These are phyloP conservation scores for Eryngium alpinum DNA, from an alignment of 140 eudicot genomes.

Conservation along the genomic window DNA sequence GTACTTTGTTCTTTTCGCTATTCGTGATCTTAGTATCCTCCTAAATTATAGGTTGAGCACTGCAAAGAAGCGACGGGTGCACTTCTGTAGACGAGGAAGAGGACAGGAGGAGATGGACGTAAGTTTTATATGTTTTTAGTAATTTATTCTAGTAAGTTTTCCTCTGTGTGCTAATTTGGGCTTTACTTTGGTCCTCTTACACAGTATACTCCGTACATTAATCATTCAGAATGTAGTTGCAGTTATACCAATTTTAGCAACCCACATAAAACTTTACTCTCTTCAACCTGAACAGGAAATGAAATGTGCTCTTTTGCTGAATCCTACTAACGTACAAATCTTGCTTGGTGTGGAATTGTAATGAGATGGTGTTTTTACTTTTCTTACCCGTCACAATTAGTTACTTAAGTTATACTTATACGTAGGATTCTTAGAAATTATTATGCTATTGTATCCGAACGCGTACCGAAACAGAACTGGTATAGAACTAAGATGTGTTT, in stretches of 20 bases:
- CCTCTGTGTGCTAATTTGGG: neutral
- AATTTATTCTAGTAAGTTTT: neutral
- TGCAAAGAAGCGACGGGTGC: slow-evolving; percentile 84
- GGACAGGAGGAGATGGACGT: slow-evolving; percentile 89
- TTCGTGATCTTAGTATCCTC: slow-evolving; percentile 45
- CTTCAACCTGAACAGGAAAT: neutral
- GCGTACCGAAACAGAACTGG: no score
- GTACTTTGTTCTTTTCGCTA: slow-evolving; percentile 79
- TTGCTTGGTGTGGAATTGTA: neutral
- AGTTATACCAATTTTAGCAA: neutral
- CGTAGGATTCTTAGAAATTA: neutral
- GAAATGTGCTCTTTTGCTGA: neutral
- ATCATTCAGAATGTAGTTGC: neutral
- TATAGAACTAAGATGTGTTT: no score
- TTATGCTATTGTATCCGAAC: neutral
- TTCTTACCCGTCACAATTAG: neutral
- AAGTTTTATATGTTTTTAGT: slow-evolving; percentile 1
- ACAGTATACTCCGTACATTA: no score
- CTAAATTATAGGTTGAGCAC: slow-evolving; percentile 84
- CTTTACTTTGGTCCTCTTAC: neutral
- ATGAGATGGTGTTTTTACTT: neutral
- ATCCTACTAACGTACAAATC: neutral
- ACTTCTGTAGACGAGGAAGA: slow-evolving; percentile 88
- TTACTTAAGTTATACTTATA: neutral
- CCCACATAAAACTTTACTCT: neutral